These are phyloP conservation scores for Hypericum perforatum DNA, from an alignment of 345 rosid species.

Conservation along the genomic window DNA sequence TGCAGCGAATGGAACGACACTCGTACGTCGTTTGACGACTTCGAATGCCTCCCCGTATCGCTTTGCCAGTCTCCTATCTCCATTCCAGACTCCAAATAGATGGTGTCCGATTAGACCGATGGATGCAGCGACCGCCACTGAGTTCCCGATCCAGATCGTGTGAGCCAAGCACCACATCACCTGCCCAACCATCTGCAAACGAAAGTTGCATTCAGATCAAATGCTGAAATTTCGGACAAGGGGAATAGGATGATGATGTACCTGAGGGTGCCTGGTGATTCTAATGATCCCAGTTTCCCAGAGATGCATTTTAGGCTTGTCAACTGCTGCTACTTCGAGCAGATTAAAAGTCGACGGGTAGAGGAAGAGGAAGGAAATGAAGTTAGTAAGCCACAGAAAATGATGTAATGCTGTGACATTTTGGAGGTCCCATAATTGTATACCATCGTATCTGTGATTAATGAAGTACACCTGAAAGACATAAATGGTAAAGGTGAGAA, in stretches of 20 bases:
- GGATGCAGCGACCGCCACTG: constrained; percentile 59
- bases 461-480: constrained; percentile 76
- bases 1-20: constrained; percentile 67
- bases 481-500: constrained; percentile 11
- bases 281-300: constrained; percentile 98
- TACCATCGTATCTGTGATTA: constrained; percentile 81
- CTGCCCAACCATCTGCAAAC: constrained; percentile 69
- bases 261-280: constrained; percentile 98
- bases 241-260: constrained; percentile 6
- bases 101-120: constrained; percentile 65
- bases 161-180: constrained; percentile 82
- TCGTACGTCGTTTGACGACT: constrained; percentile 50
- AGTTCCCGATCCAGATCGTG: constrained; percentile 61
- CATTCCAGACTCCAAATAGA: constrained; percentile 66
- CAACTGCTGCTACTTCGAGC: constrained; percentile 85
- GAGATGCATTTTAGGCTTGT: constrained; percentile 83
- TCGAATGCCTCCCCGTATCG: constrained; percentile 57
- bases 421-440: constrained; percentile 86
- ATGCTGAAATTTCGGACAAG: too few species aligned
- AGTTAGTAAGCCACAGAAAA: constrained; percentile 66
- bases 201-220: background rate
- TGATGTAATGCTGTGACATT: constrained; percentile 53
- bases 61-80: constrained; percentile 50
- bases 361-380: constrained; percentile 77
- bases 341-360: constrained; percentile 95